Evolutionary conservation across 208 protist species (phyloP).

Genomic region (Acanthamoeba castellanii): DNA sequence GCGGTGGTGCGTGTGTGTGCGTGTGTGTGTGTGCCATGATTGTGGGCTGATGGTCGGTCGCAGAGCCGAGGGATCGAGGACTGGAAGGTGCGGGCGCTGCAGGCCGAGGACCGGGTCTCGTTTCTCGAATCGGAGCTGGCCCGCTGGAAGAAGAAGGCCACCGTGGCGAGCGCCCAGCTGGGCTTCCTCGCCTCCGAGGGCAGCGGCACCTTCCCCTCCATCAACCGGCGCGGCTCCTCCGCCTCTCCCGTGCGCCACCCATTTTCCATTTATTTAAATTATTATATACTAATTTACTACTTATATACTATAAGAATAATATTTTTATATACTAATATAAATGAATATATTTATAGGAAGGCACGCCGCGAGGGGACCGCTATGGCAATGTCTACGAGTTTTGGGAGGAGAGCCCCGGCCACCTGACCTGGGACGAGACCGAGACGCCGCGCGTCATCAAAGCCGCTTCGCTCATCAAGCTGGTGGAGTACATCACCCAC

Average conservation of each 20-base stretch:
- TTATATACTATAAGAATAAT: neutral
- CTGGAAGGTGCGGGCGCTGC: conserved; percentile 17
- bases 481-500: conserved; percentile 31
- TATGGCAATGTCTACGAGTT: conserved; percentile 50
- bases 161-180: neutral
- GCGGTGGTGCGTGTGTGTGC: too few relatives aligned
- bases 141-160: conserved; percentile 38
- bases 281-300: neutral
- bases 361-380: neutral
- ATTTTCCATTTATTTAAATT: neutral
- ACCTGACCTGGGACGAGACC: conserved; percentile 10
- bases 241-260: neutral
- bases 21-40: too few relatives aligned
- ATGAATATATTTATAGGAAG: neutral
- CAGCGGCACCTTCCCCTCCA: neutral
- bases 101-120: neutral
- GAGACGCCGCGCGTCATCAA: neutral
- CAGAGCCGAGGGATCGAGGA: neutral
- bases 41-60: too few relatives aligned
- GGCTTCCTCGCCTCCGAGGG: conserved; percentile 23
- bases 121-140: conserved; percentile 4
- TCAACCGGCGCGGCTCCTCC: neutral
- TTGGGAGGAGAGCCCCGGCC: neutral
- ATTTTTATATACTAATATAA: neutral
- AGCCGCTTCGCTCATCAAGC: conserved; percentile 21